A percentile compares a stretch with the other conserved stretches of the same genome.
Conservation (phyloP, 108 stramenopile species). For the Pseudonitzschia pungens region DNA sequence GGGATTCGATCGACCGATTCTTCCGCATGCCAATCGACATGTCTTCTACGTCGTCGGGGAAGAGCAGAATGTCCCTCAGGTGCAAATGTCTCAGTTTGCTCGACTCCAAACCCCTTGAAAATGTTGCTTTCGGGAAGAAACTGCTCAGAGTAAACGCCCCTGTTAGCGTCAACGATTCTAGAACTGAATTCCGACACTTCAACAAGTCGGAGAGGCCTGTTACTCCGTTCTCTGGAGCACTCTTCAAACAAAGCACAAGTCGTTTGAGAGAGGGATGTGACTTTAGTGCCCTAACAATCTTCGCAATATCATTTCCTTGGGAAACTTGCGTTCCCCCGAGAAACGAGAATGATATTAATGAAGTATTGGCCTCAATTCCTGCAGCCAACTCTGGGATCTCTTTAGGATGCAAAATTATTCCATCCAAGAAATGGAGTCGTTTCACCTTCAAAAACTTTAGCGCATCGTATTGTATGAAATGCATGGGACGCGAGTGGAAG, state of each 20-base stretch:
- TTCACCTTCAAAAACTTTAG: conserved; percentile 15
- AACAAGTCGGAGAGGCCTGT: conserved; percentile 4
- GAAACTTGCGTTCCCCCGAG: conserved; percentile 15
- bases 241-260: conserved; percentile 12
- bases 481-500: conserved; percentile 14
- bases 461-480: conserved; percentile 17
- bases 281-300: not conserved
- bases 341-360: conserved; percentile 14
- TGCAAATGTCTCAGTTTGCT: conserved; percentile 14
- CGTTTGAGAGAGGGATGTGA: conserved; percentile 6
- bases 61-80: conserved; percentile 1
- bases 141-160: conserved; percentile 12
- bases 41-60: conserved; percentile 11
- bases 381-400: conserved; percentile 17
- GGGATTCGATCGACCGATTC: conserved; percentile 16
- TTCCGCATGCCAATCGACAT: not conserved
- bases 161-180: conserved; percentile 12
- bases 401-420: conserved; percentile 8
- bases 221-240: conserved; percentile 15
- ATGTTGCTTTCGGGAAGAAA: conserved; percentile 5
- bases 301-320: conserved; percentile 11
- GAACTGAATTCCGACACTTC: conserved; percentile 6
- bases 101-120: conserved; percentile 1
- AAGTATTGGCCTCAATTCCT: conserved; percentile 7
- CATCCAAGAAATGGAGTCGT: conserved; percentile 20